Percentiles rank a stretch among this genome's conserved stretches.
These are phyloP conservation scores for Nakazawaea populi DNA, from an alignment of 805 yeast species.

Conservation along the genomic window DNA sequence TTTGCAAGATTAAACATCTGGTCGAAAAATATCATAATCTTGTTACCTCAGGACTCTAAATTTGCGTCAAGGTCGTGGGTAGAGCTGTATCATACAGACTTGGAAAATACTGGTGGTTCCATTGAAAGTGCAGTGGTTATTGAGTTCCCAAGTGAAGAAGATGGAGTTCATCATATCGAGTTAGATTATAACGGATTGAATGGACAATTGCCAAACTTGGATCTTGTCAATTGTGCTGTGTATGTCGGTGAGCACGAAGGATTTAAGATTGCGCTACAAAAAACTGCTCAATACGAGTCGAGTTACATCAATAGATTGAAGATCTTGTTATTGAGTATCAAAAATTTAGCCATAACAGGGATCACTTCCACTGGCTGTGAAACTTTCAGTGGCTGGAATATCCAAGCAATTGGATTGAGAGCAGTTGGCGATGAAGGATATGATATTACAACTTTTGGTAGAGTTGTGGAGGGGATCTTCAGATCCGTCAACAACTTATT, in stretches of 20 bases:
- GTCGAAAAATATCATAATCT: conserved; percentile 91
- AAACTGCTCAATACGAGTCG: conserved; percentile 41
- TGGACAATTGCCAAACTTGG: conserved; percentile 94
- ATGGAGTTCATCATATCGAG: conserved; percentile 69
- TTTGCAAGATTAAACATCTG: conserved; percentile 85
- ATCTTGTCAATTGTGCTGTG: conserved; percentile 79
- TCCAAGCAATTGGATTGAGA: conserved; percentile 78
- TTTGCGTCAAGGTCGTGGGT: conserved; percentile 82
- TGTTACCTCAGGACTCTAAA: conserved; percentile 69
- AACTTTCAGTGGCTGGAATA: conserved; percentile 93
- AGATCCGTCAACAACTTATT: conserved; percentile 86
- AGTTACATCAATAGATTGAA: conserved; percentile 50
- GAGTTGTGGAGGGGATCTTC: conserved; percentile 81
- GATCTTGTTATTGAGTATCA: conserved; percentile 60
- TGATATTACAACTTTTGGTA: conserved; percentile 89
- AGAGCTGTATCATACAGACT: conserved; percentile 79
- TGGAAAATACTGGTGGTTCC: conserved; percentile 88
- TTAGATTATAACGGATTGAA: conserved; percentile 81
- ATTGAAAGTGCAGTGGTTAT: conserved; percentile 85
- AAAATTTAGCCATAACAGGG: conserved; percentile 67
- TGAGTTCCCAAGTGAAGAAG: conserved; percentile 62
- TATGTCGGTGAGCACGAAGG: conserved; percentile 71
- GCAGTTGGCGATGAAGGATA: conserved; percentile 50
- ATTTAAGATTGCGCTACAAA: conserved; percentile 62
- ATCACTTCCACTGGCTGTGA: conserved; percentile 69